Evolutionary conservation across 106 monocot genomes (phyloP), one percentile per base, ranked within the genome.

Genomic region (Dioscorea alata): DNA sequence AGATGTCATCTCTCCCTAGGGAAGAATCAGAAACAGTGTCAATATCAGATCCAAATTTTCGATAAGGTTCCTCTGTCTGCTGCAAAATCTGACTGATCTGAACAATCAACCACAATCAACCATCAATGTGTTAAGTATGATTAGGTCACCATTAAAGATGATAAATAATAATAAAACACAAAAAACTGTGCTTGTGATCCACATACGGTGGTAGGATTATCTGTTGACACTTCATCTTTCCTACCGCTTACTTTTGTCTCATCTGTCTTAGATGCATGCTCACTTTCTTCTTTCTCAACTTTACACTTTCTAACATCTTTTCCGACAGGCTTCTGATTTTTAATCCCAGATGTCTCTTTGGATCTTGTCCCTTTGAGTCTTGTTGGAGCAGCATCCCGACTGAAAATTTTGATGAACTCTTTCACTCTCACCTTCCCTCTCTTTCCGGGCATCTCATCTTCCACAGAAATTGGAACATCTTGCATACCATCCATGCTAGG

Each of bases 401-500:
- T 92, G 64, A 96, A 96, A 56, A 78, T 82, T 79, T 84, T 96
- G 49, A 96, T 86, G 69, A 92, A 92, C 18, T 89, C 89, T 80
- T 88, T 91, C 12, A 96, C 91, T 63, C 80, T 92, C 61, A 81
- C 89, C 57, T 86, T 91, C n/a, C 76, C 69, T 67, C 64, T 91
- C 70, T 61, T 73, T 32, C 75, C 71, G 66, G 4, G 49, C 23
- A 78, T 62, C 71, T 85, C 84, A 20, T 83, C 80, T 78, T 80
- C 82, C 35, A 35, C 65, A 79, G 66, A 60, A 35, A 25, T 10
- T 23, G 59, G 54, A 31, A 23, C 12, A 71, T 73, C 77, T 73
- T 69, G 63, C 13, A 49, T 66, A 68, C 73, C 74, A 72, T 71
- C 58, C 20, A 60, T 70, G 12, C 4, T 57, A 12, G 66, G 19